Evolutionary conservation across 345 rosid species (phyloP), one percentile per base, ranked within the genome.

Genomic region (Nephelium lappaceum): DNA sequence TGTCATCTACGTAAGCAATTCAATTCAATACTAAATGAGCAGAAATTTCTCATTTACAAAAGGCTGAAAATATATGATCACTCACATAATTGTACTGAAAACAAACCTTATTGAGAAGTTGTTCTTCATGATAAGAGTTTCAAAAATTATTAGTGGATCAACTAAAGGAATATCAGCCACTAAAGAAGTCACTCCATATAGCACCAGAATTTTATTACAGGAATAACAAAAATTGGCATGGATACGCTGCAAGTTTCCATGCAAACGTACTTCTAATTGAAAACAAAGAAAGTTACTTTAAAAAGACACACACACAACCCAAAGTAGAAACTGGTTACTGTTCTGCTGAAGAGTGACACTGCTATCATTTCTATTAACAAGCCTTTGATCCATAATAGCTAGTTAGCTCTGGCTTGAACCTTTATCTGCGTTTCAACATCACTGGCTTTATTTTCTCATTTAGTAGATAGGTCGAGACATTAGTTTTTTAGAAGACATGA

Each of bases 401-500:
- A 64, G 39, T 16, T 3, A 11, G 55, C 55, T 49, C 55, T 49
- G 4, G 55, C 5, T 49, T 49, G 55, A 57, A n/a, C 62, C 24
- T 57, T 21, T 21, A 23, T 21, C 64, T 60, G 64, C 25, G 5
- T 60, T 71, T 58, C 39, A 4, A 58, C 24, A 8, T 41, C 39
- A 12, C 12, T 15, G 36, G 15, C 15, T 58, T 47, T 0, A 42
- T 8, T 45, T 21, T 14, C 47, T 4, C 18, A n/a, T 45, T 68
- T 75, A 68, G 64, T 73, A 60, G 11, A 39, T 36, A 23, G 73
- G 42, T 57, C n/a, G 76, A 78, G 78, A 75, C 74, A 78, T 68
- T 73, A 85, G 73, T 67, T 85, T 85, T 45, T 49, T 39, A 18
- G 88, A 86, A 61, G 88, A 81, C 58, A 85, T 4, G 55, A 79